phyloP scores from a whole-genome alignment of 768 basidiomycete species.

The Chlorophyllum brunneum region DNA sequence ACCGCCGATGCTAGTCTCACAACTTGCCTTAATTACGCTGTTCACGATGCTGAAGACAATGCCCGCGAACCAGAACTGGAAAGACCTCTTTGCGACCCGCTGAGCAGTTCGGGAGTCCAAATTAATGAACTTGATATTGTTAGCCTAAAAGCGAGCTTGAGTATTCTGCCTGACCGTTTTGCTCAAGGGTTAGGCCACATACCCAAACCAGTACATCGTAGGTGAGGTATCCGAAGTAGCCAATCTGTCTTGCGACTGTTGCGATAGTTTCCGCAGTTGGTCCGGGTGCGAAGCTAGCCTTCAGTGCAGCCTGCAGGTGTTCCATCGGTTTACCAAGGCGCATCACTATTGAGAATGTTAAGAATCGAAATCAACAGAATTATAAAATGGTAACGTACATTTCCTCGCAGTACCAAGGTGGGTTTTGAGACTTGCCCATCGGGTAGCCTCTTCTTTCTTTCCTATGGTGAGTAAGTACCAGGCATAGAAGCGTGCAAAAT shows the following conservation, averaged over 20 bases:
- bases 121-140: constrained; percentile 60
- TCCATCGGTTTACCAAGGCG: constrained; percentile 93
- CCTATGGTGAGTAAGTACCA: constrained; percentile 76
- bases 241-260: constrained; percentile 77
- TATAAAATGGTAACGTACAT: constrained; percentile 44
- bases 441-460: constrained; percentile 62
- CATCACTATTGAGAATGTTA: constrained; percentile 55
- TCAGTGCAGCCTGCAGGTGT: constrained; percentile 86
- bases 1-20: not conserved
- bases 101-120: constrained; percentile 58
- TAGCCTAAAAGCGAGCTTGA: constrained; percentile 41
- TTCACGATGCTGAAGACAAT: constrained; percentile 77
- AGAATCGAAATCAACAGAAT: not conserved
- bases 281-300: constrained; percentile 52
- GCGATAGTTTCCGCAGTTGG: constrained; percentile 70
- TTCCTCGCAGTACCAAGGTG: constrained; percentile 86
- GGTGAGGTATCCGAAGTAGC: constrained; percentile 83
- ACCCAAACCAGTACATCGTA: constrained; percentile 89
- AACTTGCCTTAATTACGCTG: constrained; percentile 59
- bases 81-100: constrained; percentile 60
- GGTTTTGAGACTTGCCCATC: constrained; percentile 82
- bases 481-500: constrained; percentile 83
- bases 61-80: constrained; percentile 86
- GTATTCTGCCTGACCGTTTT: not conserved
- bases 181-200: constrained; percentile 20